phyloP scores from a whole-genome alignment of 2,329 filamentous ascomycete species.

The Claviceps maximensis region DNA sequence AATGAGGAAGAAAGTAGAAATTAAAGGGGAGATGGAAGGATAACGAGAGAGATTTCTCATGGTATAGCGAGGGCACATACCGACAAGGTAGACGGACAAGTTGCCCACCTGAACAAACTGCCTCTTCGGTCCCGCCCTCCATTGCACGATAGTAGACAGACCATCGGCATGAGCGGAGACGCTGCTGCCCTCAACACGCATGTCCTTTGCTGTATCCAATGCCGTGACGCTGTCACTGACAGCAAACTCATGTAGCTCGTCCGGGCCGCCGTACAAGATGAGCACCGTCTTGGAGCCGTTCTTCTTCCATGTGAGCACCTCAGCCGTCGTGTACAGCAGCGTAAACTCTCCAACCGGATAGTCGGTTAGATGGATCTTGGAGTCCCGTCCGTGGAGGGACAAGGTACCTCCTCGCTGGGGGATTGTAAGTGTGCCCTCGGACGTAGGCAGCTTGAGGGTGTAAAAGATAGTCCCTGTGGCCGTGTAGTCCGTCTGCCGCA shows the following conservation, averaged over 20 bases:
- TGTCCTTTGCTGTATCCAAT: slow-evolving; percentile 3
- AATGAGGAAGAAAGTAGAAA: not conserved
- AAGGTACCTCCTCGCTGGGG: slow-evolving; percentile 45
- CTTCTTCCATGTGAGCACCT: slow-evolving; percentile 57
- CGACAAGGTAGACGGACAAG: slow-evolving; percentile 29
- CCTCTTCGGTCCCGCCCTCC: slow-evolving; percentile 16
- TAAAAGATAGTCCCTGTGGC: slow-evolving; percentile 44
- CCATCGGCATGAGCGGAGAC: slow-evolving; percentile 12
- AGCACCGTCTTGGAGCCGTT: slow-evolving; percentile 45
- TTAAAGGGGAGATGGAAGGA: not conserved
- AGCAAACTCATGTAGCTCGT: slow-evolving; percentile 51
- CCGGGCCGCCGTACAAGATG: slow-evolving; percentile 48
- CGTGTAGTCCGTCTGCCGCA: slow-evolving; percentile 54
- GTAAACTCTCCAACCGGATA: slow-evolving; percentile 47
- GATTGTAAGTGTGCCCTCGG: slow-evolving; percentile 40
- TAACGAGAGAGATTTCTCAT: not conserved
- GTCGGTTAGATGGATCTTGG: slow-evolving; percentile 54
- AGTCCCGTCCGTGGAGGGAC: slow-evolving; percentile 48
- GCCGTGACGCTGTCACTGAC: slow-evolving; percentile 22
- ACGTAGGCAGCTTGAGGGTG: slow-evolving; percentile 47
- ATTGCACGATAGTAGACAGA: slow-evolving; percentile 17
- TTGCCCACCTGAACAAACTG: slow-evolving; percentile 21
- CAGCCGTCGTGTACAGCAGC: slow-evolving; percentile 55
- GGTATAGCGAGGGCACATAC: slow-evolving; percentile 10
- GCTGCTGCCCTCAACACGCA: slow-evolving; percentile 15